phyloP scores from a whole-genome alignment of 1,139 yeast genomes.

The Magnusiomyces sp. region DNA sequence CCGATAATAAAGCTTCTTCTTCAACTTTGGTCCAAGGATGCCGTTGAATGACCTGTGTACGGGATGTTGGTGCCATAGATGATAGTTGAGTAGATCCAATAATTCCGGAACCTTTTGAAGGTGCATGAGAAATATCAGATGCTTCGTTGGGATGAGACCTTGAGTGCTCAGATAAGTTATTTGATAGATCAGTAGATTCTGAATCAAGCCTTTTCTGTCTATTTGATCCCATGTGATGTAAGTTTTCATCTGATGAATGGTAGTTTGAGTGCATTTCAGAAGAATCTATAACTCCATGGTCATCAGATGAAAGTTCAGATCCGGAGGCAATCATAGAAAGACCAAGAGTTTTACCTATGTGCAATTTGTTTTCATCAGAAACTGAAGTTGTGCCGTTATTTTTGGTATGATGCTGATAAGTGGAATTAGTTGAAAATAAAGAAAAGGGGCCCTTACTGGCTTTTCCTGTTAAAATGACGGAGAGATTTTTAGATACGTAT shows the following conservation, averaged over 20 bases:
- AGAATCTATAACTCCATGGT: no score
- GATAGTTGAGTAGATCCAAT: neutral
- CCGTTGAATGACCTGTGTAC: slow-evolving; percentile 32
- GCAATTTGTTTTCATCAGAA: neutral
- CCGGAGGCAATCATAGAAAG: neutral
- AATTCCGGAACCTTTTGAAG: slow-evolving; percentile 2
- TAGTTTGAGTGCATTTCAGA: no score
- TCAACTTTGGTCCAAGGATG: slow-evolving; percentile 86
- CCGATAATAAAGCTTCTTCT: slow-evolving; percentile 75
- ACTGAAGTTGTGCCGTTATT: neutral
- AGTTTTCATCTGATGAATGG: no score
- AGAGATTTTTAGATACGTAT: slow-evolving; percentile 59
- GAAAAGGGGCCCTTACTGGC: no score
- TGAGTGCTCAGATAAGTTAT: neutral
- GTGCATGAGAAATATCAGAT: slow-evolving; percentile 1
- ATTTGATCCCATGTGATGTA: no score
- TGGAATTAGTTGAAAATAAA: no score
- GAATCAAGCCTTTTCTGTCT: no score
- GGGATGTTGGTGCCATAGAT: slow-evolving; percentile 5
- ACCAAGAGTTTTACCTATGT: neutral
- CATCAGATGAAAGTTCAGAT: no score
- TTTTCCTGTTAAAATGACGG: slow-evolving; percentile 14
- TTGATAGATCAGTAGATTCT: no score
- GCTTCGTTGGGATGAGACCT: neutral
- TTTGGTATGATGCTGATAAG: neutral